phyloP scores from a whole-genome alignment of 2,329 filamentous ascomycete genomes.

The Neofusicoccum ribis region DNA sequence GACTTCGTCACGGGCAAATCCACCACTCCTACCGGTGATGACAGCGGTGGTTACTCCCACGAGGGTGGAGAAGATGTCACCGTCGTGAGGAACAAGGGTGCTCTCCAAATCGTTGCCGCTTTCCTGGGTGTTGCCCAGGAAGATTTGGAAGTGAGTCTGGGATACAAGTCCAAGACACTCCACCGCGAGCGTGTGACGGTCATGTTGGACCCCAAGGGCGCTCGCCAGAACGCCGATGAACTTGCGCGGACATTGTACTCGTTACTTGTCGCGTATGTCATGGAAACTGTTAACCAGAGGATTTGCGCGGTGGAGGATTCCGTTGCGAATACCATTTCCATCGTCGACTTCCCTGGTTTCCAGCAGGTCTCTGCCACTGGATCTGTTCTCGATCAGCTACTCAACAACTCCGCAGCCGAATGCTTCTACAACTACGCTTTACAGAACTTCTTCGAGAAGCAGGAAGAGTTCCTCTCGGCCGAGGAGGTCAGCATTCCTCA shows the following conservation, averaged over 20 bases:
- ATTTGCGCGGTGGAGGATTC: constrained; percentile 84
- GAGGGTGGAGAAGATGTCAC: constrained; percentile 87
- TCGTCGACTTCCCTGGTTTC: constrained; percentile 97
- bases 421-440: constrained; percentile 89
- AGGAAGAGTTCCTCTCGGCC: constrained; percentile 88
- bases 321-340: constrained; percentile 89
- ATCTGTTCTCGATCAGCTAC: constrained; percentile 84
- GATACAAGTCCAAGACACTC: constrained; percentile 96
- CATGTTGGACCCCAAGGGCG: constrained; percentile 91
- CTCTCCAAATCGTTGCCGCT: constrained; percentile 81
- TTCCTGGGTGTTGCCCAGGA: constrained; percentile 83
- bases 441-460: constrained; percentile 93
- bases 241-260: constrained; percentile 91
- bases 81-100: constrained; percentile 89
- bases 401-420: constrained; percentile 93
- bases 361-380: constrained; percentile 79
- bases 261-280: constrained; percentile 87
- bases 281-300: constrained; percentile 88
- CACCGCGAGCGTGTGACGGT: constrained; percentile 97
- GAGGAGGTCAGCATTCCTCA: constrained; percentile 89
- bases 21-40: constrained; percentile 77
- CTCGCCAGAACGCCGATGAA: constrained; percentile 89
- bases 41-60: constrained; percentile 94
- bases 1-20: constrained; percentile 84
- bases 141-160: constrained; percentile 83